Percentiles rank a stretch among this genome's conserved stretches.
Evolutionary conservation across 2,329 filamentous ascomycete genomes (phyloP).

Genomic region (Aspergillus pseudoglaucus): DNA sequence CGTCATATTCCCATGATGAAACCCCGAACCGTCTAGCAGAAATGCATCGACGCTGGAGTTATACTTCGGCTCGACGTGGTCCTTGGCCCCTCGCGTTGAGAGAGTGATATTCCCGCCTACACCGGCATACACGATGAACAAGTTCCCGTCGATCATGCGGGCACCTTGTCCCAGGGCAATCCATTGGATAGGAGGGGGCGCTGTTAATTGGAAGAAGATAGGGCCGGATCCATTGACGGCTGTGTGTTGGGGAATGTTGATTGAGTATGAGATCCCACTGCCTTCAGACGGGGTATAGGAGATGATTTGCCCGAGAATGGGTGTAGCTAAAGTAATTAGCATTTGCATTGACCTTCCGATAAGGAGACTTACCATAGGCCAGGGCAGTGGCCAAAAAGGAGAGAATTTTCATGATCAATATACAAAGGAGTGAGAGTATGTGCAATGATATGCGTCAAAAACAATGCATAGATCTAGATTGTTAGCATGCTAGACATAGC

Average conservation of each 20-base stretch:
- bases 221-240: conserved; percentile 47
- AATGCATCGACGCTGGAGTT: conserved; percentile 40
- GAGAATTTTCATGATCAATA: neutral
- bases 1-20: conserved; percentile 47
- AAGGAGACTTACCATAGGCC: neutral
- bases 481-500: no score
- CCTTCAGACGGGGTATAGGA: conserved; percentile 14
- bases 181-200: conserved; percentile 49
- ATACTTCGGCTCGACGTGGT: conserved; percentile 38
- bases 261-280: conserved; percentile 32
- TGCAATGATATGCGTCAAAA: neutral
- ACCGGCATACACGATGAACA: conserved; percentile 54
- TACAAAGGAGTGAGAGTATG: neutral
- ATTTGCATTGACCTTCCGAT: neutral
- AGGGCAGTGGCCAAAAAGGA: neutral
- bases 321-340: conserved; percentile 9
- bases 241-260: conserved; percentile 51
- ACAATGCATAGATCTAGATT: no score
- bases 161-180: conserved; percentile 51
- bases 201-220: conserved; percentile 53
- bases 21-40: conserved; percentile 49
- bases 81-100: conserved; percentile 45
- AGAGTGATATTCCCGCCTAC: conserved; percentile 51
- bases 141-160: conserved; percentile 50
- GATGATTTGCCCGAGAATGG: conserved; percentile 12